Evolutionary conservation across 164 flowering plant species (phyloP), one percentile per base, ranked within the genome.

Genomic region (Malania oleifera): DNA sequence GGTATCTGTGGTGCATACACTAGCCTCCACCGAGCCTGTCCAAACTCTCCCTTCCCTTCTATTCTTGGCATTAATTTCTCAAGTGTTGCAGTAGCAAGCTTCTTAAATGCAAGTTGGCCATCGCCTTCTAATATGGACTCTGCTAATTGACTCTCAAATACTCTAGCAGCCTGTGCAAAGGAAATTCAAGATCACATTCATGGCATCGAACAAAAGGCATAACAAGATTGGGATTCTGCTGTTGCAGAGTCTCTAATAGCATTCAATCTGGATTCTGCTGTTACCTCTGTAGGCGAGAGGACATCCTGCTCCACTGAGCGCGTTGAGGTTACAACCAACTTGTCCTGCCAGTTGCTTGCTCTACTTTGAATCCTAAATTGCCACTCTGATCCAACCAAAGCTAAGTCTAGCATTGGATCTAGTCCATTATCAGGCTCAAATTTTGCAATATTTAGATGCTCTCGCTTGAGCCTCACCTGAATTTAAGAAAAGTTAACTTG

Each of bases 261-360:
- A n/a, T n/a, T n/a, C n/a, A n/a, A n/a, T n/a, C n/a, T n/a, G n/a
- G n/a, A n/a, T n/a, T n/a, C n/a, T n/a, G n/a, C n/a, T 39, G 18
- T 37, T 77, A 90, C 99, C 99, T 95, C 99, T 9, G 82, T 75
- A 46, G 97, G 84, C 63, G 99, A 85, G 45, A 91, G 89, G 56
- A 63, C 95, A 77, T 91, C 96, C 69, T 86, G 99, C 61, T 95
- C 99, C 61, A 89, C 95, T 23, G 97, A 88, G 44, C 91, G 95
- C 17, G 95, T 95, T 49, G 97, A 91, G 44, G 96, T 95, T 57
- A 95, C 99, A 28, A 85, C 93, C 74, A 95, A 69, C 67, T 89
- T 95, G 43, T 95, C 96, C 72, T 91, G 99, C 99, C 99, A 95
- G 58, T 82, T 86, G 68, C 95, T 95, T 47, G 96, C 96, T 57